A percentile compares a stretch with the other conserved stretches of the same genome.
phyloP scores from a whole-genome alignment of 371 early-diverging fungal species.

The Lichtheimia ramosa region DNA sequence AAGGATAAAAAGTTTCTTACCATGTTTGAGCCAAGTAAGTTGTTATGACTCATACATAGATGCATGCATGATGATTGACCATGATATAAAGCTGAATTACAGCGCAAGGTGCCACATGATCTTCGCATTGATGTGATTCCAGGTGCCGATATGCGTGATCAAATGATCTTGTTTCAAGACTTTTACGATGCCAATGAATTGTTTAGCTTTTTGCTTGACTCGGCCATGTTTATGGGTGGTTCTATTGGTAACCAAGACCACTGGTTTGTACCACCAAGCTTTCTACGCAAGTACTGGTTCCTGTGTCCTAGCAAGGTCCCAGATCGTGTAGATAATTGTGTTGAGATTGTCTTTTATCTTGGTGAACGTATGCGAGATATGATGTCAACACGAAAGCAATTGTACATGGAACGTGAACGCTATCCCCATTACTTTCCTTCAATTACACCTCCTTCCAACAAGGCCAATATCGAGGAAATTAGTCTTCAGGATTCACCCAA shows the following conservation, averaged over 20 bases:
- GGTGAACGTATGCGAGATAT: slow-evolving; percentile 25
- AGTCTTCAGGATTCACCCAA: neutral
- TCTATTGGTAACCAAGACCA: slow-evolving; percentile 39
- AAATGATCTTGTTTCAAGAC: slow-evolving; percentile 48
- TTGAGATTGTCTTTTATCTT: slow-evolving; percentile 27
- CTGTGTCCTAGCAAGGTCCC: slow-evolving; percentile 32
- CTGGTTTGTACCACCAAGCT: slow-evolving; percentile 41
- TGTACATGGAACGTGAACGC: slow-evolving; percentile 34
- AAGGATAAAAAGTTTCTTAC: slow-evolving; percentile 9
- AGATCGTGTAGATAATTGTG: slow-evolving; percentile 30
- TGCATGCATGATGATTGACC: neutral
- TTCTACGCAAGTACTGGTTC: slow-evolving; percentile 39
- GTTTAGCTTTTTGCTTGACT: slow-evolving; percentile 29
- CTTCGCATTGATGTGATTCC: slow-evolving; percentile 47
- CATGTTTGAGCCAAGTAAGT: slow-evolving; percentile 31
- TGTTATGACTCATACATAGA: too few species aligned
- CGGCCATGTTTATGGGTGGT: slow-evolving; percentile 43
- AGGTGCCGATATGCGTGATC: slow-evolving; percentile 45
- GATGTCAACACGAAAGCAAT: slow-evolving; percentile 26
- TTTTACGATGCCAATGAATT: slow-evolving; percentile 45
- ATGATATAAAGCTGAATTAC: slow-evolving; percentile 26
- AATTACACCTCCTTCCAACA: neutral
- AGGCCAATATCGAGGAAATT: slow-evolving; percentile 2
- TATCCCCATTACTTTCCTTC: slow-evolving; percentile 32
- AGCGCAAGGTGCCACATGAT: slow-evolving; percentile 46